Evolutionary conservation across 306 rosid species (phyloP).

Genomic region (Quercus wislizeni): DNA sequence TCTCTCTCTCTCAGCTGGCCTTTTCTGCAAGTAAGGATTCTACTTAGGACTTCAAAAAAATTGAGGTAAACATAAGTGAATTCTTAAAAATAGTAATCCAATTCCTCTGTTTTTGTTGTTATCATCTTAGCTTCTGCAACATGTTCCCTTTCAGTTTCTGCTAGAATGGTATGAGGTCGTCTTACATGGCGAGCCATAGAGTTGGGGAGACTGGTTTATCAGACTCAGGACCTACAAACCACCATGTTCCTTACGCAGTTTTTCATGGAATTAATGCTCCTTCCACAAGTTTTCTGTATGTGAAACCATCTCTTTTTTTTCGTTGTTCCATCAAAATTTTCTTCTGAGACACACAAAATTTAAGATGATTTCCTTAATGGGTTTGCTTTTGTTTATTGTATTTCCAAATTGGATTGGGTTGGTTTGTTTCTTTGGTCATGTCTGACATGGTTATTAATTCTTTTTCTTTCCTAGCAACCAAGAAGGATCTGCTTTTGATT

Average conservation of each 20-base stretch:
- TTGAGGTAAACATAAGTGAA: conserved; percentile 36
- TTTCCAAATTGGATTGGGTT: not conserved
- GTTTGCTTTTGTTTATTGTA: not conserved
- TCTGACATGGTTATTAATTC: conserved; percentile 7
- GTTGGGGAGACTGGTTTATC: conserved; percentile 71
- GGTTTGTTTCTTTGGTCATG: not conserved
- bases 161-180: conserved; percentile 39
- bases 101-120: conserved; percentile 28
- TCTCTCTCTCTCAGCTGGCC: conserved; percentile 1
- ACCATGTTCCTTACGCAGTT: conserved; percentile 65
- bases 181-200: conserved; percentile 80
- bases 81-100: conserved; percentile 11
- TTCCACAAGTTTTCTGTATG: conserved; percentile 66
- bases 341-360: conserved; percentile 8
- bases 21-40: conserved; percentile 32
- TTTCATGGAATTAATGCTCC: conserved; percentile 64
- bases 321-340: not conserved
- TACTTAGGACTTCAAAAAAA: conserved; percentile 24
- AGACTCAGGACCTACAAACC: conserved; percentile 71
- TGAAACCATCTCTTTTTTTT: conserved; percentile 15
- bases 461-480: conserved; percentile 46
- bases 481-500: conserved; percentile 71
- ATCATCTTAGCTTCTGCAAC: conserved; percentile 19
- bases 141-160: conserved; percentile 37
- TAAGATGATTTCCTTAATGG: not conserved